Evolutionary conservation across 192 early-diverging fungal species (phyloP).

Genomic region (Phycomyces blakesleeanus): DNA sequence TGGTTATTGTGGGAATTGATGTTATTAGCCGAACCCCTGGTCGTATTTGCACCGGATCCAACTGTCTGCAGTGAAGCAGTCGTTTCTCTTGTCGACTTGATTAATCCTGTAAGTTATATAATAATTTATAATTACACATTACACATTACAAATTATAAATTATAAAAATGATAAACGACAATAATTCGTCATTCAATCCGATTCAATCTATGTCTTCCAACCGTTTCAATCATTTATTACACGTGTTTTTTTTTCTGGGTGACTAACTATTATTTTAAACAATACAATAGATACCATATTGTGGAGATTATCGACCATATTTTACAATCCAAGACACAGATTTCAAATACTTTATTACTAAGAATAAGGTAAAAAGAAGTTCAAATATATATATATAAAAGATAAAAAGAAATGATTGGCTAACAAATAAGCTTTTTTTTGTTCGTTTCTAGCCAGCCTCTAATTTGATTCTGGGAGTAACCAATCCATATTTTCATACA

Average conservation of each 20-base stretch:
- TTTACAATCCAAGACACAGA: constrained; percentile 97
- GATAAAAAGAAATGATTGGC: no score
- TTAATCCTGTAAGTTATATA: constrained; percentile 90
- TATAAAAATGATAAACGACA: no score
- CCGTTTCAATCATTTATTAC: background rate
- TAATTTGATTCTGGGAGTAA: constrained; percentile 87
- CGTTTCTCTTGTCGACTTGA: constrained; percentile 79
- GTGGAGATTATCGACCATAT: constrained; percentile 94
- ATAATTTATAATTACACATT: no score
- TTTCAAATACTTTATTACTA: constrained; percentile 68
- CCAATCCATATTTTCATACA: constrained; percentile 92
- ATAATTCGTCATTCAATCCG: no score
- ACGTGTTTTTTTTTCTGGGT: background rate
- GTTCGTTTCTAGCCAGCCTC: constrained; percentile 54
- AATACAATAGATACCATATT: constrained; percentile 73
- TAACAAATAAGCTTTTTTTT: no score
- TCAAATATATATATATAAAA: no score
- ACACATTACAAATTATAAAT: no score
- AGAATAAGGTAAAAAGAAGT: constrained; percentile 43
- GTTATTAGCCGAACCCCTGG: constrained; percentile 83
- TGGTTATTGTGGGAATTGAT: constrained; percentile 96
- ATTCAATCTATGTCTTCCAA: no score
- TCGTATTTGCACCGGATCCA: constrained; percentile 87
- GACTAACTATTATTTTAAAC: no score
- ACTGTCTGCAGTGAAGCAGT: constrained; percentile 83